phyloP scores from a whole-genome alignment of 139 green algal species.

The Micromonas commoda region DNA sequence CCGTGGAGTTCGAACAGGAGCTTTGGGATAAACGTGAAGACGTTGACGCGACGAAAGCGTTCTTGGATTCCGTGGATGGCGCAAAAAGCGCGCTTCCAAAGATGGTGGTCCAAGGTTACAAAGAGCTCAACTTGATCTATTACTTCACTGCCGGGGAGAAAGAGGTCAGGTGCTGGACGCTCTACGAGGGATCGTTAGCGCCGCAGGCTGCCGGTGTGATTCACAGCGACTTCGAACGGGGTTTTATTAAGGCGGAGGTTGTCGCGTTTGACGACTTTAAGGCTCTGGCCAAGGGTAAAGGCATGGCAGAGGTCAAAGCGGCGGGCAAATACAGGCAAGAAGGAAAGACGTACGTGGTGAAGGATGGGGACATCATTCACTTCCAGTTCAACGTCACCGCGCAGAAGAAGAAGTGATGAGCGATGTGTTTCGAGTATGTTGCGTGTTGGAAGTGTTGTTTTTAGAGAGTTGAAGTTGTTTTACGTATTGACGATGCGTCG shows the following conservation, averaged over 20 bases:
- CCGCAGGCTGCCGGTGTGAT: slow-evolving; percentile 91
- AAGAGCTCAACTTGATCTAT: slow-evolving; percentile 90
- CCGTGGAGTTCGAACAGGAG: slow-evolving; percentile 73
- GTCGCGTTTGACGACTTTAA: slow-evolving; percentile 75
- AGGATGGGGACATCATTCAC: slow-evolving; percentile 83
- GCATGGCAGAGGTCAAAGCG: slow-evolving; percentile 66
- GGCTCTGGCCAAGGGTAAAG: slow-evolving; percentile 62
- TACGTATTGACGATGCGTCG: too few relatives aligned
- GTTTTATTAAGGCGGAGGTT: slow-evolving; percentile 98
- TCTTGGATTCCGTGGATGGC: slow-evolving; percentile 58
- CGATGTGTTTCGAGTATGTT: too few relatives aligned
- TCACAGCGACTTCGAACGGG: slow-evolving; percentile 95
- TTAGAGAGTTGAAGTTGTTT: too few relatives aligned
- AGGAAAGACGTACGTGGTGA: slow-evolving; percentile 91
- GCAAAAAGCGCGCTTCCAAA: slow-evolving; percentile 64
- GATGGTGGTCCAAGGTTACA: slow-evolving; percentile 94
- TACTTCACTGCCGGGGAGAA: slow-evolving; percentile 96
- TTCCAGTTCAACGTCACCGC: slow-evolving; percentile 84
- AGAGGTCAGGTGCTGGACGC: slow-evolving; percentile 91
- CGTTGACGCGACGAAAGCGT: slow-evolving; percentile 41
- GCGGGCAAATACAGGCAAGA: slow-evolving; percentile 95
- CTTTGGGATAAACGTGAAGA: slow-evolving; percentile 81
- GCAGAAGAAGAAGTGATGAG: slow-evolving; percentile 42
- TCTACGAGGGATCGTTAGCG: slow-evolving; percentile 75
- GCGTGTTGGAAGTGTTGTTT: too few relatives aligned